Base-by-base conservation (phyloP, 495 filamentous ascomycete genomes). In the Usnea hakonensis region DNA sequence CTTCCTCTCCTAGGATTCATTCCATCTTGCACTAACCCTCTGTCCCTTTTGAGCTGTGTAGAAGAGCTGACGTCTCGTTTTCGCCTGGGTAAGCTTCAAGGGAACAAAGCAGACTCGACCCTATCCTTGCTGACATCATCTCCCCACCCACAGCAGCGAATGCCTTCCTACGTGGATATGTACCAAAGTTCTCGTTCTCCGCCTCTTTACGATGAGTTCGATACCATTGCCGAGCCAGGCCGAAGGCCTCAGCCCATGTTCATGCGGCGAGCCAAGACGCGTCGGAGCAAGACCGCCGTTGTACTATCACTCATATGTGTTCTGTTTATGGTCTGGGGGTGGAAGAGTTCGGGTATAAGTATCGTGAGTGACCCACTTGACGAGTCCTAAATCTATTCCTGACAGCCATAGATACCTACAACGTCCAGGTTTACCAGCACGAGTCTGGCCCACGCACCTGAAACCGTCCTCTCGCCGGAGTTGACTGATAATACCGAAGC, bases 221-320 rank as follows among this genome's bases (percentile, higher is more conserved):
- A 70, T 33, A 64, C 55, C 17, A 67, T 70, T 30, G 40, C 63
- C 13, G 68, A 70, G 37, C 68, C 68, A 13, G 57, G 60, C 30
- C 43, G 53, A 40, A 56, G 60, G 28, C 43, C 64, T 19, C 65
- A 59, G 33, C 66, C 68, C 5, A 64, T 66, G 50, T 68, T 70
- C 54, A 53, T 70, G 61, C 66, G 68, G 19, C 61, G 66, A 38
- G 56, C 66, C 11, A 68, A 64, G 52, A 40, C 68, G 19, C 63
- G 68, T 52, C 68, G 68, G 38, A 64, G 64, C 43, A 68, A 44
- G 50, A 65, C 63, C 5, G 58, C 64, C 1, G 14, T 70, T 2
- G 19, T 36, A 19, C 4, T 61, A 19, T 56, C 66, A 30, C 16
- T 68, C 2, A 16, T 61, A n/a, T 64, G 57, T 43, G 54, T 65